Evolutionary conservation across 1,139 yeast genomes (phyloP), one percentile per base, ranked within the genome.

Genomic region (Yamadazyma triangularis): DNA sequence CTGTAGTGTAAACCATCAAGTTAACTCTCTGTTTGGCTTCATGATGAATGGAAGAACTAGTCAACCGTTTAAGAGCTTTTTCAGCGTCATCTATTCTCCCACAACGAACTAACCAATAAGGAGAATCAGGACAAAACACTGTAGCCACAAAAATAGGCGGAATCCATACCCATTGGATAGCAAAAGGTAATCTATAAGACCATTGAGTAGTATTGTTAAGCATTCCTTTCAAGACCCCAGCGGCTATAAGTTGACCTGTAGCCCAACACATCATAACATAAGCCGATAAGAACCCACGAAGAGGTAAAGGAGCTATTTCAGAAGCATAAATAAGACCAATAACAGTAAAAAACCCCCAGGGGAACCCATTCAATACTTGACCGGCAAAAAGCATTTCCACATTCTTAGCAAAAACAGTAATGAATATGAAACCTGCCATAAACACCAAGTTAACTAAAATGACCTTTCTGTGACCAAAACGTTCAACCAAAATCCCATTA

Each of bases 291-390:
- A 64, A 61, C 24, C 57, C 56, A 37, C 76, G 58, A 36, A 70
- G 51, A 2, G 59, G 60, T 3, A 64, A 50, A 1, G 75, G 76
- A 33, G 69, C 59, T 13, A 68, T 66, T 38, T 70, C 75, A 8
- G 70, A 54, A 11, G 73, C 70, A 36, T 70, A 70, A 5, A 71
- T 52, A 4, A 67, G 62, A 1, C 70, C 57, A 40, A 70, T 47
- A 3, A 70, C 61, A 30, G 62, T 66, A 43, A 67, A 67, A 9
- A 60, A 58, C 29, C 75, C 75, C 70, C 71, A 68, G 13, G 66
- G 59, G 23, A 66, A 34, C 28, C 75, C 75, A 36, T 60, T 47
- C 11, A 70, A 49, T 13, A 68, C 43, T 41, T 69, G 70, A n/a
- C 72, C 73, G 8, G 50, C 63, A 28, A 64, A 51, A 32, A 70